phyloP scores from a whole-genome alignment of 805 yeast genomes.

The Schizosaccharomyces cryophilus region DNA sequence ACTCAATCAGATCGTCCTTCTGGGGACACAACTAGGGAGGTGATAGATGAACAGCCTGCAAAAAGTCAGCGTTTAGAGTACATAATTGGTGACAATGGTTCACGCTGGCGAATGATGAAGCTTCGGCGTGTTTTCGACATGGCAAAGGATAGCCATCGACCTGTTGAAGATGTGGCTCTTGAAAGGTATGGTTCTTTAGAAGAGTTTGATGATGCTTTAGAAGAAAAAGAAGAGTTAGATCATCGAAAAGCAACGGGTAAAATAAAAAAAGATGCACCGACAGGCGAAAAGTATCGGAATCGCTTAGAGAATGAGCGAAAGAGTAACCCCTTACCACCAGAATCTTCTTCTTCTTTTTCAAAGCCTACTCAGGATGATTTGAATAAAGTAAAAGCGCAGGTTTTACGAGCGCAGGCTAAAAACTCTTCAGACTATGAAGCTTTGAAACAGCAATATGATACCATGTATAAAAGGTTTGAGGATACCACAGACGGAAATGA shows the following conservation, averaged over 20 bases:
- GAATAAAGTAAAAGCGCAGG: slow-evolving; percentile 14
- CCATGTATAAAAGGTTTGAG: background rate
- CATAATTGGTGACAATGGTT: slow-evolving; percentile 18
- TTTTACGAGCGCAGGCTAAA: slow-evolving; percentile 15
- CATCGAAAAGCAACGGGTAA: slow-evolving; percentile 4
- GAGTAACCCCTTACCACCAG: background rate
- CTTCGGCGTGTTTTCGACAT: slow-evolving; percentile 10
- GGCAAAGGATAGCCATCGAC: slow-evolving; percentile 8
- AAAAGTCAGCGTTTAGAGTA: slow-evolving; percentile 6
- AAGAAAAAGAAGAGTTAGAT: slow-evolving; percentile 15
- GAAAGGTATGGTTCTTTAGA: slow-evolving; percentile 13
- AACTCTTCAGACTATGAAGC: slow-evolving; percentile 9
- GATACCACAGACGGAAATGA: background rate
- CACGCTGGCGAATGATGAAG: slow-evolving; percentile 19
- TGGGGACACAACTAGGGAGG: background rate
- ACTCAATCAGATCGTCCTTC: background rate
- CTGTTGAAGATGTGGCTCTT: slow-evolving; percentile 12
- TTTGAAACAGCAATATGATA: slow-evolving; percentile 10
- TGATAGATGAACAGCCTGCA: background rate
- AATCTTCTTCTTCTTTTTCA: background rate
- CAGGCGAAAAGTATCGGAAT: slow-evolving; percentile 6
- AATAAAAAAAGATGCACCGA: background rate
- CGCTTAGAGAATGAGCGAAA: background rate
- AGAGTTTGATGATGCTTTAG: slow-evolving; percentile 15
- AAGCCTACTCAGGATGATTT: slow-evolving; percentile 7